Percentiles rank a stretch among this genome's conserved stretches.
Evolutionary conservation across 176 grass and related monocot genomes (phyloP).

Genomic region (Aechmea fasciata): DNA sequence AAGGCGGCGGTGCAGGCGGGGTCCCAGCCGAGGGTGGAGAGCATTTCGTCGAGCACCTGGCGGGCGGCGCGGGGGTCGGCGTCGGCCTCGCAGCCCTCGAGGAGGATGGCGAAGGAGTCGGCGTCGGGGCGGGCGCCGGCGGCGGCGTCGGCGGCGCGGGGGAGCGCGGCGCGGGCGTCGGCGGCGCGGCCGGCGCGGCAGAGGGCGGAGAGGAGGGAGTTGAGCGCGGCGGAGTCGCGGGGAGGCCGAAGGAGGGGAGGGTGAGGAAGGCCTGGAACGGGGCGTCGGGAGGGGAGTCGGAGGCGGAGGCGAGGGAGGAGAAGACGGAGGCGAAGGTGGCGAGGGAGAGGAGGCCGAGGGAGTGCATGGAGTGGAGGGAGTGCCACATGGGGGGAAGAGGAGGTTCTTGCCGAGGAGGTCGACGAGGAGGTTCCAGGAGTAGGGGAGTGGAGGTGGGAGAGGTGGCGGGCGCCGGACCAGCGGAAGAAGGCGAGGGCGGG

Average conservation of each 20-base stretch:
- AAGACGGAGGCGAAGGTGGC: constrained; percentile 77
- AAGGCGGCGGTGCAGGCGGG: constrained; percentile 51
- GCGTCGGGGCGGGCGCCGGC: constrained; percentile 32
- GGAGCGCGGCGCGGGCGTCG: constrained; percentile 46
- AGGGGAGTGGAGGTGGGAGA: constrained; percentile 53
- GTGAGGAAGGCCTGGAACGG: constrained; percentile 35
- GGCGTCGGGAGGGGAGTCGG: constrained; percentile 9
- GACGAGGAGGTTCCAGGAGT: constrained; percentile 84
- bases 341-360: constrained; percentile 53
- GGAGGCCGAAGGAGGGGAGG: constrained; percentile 42
- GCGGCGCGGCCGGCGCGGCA: constrained; percentile 54
- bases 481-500: constrained; percentile 63
- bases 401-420: constrained; percentile 81
- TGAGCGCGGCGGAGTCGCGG: constrained; percentile 47
- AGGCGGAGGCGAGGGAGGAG: constrained; percentile 37
- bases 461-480: constrained; percentile 58
- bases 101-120: constrained; percentile 75
- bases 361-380: constrained; percentile 50
- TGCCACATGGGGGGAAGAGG: constrained; percentile 69
- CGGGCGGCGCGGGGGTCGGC: constrained; percentile 31
- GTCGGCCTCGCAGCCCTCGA: constrained; percentile 70
- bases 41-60: constrained; percentile 86
- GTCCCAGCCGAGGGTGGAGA: constrained; percentile 30
- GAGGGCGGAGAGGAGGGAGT: constrained; percentile 64
- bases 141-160: constrained; percentile 17